Evolutionary conservation across 1,139 yeast genomes (phyloP).

Genomic region (Hanseniaspora uvarum): DNA sequence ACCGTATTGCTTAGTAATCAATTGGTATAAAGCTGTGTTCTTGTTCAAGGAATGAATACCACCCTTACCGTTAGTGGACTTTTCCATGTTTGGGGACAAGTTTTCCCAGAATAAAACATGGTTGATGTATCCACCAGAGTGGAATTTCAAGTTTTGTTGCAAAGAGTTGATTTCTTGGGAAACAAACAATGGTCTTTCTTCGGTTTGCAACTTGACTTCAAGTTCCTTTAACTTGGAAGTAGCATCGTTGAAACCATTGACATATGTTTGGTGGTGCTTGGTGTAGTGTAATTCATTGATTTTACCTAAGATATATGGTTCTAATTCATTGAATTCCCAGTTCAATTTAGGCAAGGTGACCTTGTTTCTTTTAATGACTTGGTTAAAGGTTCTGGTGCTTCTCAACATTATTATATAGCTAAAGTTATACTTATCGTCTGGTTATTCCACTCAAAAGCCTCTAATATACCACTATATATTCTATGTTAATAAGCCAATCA

Average conservation of each 20-base stretch:
- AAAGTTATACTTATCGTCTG: neutral
- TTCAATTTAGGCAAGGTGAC: constrained; percentile 76
- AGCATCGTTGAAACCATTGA: constrained; percentile 76
- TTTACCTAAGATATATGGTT: constrained; percentile 80
- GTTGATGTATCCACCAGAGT: constrained; percentile 90
- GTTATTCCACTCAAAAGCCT: no score
- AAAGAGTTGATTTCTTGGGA: constrained; percentile 34
- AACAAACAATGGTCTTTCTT: constrained; percentile 42
- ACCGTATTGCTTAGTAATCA: constrained; percentile 61
- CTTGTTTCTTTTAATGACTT: constrained; percentile 41
- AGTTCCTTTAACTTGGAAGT: constrained; percentile 72
- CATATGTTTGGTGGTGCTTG: constrained; percentile 93
- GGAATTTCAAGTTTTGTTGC: constrained; percentile 78
- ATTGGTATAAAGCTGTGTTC: constrained; percentile 43
- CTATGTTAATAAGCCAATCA: no score
- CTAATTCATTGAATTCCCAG: constrained; percentile 80
- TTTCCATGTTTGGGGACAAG: constrained; percentile 68
- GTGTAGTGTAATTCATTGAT: constrained; percentile 84
- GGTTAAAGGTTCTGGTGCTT: constrained; percentile 21
- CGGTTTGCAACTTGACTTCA: constrained; percentile 50
- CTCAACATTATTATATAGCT: constrained; percentile 9
- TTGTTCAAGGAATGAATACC: constrained; percentile 61
- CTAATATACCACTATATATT: no score
- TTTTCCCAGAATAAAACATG: constrained; percentile 86
- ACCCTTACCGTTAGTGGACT: constrained; percentile 39